Evolutionary conservation across 225 moss, liverwort and hornwort species (phyloP).

Genomic region (Physcomitrium patens): DNA sequence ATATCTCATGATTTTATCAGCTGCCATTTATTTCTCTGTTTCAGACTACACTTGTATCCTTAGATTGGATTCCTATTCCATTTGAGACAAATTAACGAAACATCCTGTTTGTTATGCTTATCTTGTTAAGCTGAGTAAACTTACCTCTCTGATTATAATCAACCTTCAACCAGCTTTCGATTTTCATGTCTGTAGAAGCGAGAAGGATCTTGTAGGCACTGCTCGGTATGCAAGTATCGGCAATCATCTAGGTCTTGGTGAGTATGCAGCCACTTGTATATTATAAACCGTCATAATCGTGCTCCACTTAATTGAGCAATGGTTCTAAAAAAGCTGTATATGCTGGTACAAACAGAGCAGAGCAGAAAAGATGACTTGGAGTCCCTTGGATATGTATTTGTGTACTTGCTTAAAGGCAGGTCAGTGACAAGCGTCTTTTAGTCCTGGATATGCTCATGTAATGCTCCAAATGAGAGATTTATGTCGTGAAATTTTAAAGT

Average conservation of each 20-base stretch:
- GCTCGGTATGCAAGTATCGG: constrained; percentile 86
- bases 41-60: too few relatives aligned
- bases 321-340: constrained; percentile 12
- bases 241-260: constrained; percentile 78
- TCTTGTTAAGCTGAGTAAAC: neutral
- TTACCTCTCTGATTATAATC: neutral
- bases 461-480: neutral
- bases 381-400: constrained; percentile 77
- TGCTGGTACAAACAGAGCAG: constrained; percentile 47
- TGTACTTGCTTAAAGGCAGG: constrained; percentile 83
- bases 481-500: neutral
- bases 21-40: too few relatives aligned
- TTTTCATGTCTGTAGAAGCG: constrained; percentile 39
- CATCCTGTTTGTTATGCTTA: neutral
- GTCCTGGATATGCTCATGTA: neutral
- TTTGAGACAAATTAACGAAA: too few relatives aligned
- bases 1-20: too few relatives aligned
- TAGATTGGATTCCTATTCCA: too few relatives aligned
- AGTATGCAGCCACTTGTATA: neutral
- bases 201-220: constrained; percentile 71
- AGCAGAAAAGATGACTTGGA: constrained; percentile 90
- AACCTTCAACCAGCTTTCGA: neutral
- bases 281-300: neutral
- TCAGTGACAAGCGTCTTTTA: constrained; percentile 17
- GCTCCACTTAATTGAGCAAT: neutral